Evolutionary conservation across 1,284 basidiomycete genomes (phyloP).

Genomic region (Papiliotrema flavescens): DNA sequence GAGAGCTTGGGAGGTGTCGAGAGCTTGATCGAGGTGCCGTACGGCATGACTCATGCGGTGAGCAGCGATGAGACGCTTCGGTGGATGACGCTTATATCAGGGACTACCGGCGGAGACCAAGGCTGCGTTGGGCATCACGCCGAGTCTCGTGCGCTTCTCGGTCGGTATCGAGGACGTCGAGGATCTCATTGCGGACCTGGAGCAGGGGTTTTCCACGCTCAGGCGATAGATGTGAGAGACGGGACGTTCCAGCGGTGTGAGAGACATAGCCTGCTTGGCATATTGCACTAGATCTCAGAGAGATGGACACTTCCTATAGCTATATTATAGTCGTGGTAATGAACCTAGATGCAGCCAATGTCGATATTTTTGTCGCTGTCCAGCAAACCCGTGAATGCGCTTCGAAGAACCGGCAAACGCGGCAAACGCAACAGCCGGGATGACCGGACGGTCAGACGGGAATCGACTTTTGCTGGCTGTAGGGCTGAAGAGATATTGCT

Average conservation of each 20-base stretch:
- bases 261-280: no score
- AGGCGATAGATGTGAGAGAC: no score
- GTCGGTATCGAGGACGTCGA: constrained; percentile 86
- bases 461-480: not conserved
- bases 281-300: no score
- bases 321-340: not conserved
- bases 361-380: no score
- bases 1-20: constrained; percentile 91
- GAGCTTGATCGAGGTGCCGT: constrained; percentile 78
- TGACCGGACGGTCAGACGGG: not conserved
- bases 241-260: no score
- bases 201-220: constrained; percentile 51
- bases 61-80: not conserved
- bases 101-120: constrained; percentile 70
- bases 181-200: constrained; percentile 73
- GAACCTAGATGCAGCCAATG: no score
- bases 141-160: constrained; percentile 74
- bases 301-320: not conserved
- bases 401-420: no score
- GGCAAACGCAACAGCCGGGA: no score
- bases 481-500: not conserved
- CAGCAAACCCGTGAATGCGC: no score
- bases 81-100: constrained; percentile 1
- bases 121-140: constrained; percentile 68
- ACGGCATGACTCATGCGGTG: constrained; percentile 64